Percentiles rank a stretch among this genome's conserved stretches.
phyloP scores from a whole-genome alignment of 495 filamentous ascomycete genomes.

The Hapsidospora chrysogenum region DNA sequence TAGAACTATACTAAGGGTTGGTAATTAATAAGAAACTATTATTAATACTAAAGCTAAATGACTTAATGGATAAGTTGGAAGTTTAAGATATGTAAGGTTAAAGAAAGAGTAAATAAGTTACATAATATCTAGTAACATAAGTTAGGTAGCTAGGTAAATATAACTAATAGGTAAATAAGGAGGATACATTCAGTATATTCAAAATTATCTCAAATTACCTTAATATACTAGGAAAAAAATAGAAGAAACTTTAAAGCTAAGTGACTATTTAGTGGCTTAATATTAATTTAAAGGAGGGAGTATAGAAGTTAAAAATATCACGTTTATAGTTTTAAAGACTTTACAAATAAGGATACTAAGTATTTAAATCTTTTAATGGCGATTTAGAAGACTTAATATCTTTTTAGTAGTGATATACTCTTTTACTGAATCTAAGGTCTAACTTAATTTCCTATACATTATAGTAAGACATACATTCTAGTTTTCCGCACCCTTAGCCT shows the following conservation, averaged over 20 bases:
- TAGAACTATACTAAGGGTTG: not conserved
- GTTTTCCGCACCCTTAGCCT: too few species aligned
- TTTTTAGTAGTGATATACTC: not conserved
- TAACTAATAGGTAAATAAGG: not conserved
- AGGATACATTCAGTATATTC: not conserved
- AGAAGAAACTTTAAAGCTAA: not conserved
- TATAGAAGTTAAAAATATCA: too few species aligned
- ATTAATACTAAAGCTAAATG: not conserved
- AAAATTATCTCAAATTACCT: not conserved
- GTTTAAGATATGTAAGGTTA: not conserved
- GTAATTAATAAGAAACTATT: not conserved
- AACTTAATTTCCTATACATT: not conserved
- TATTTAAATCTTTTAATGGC: not conserved
- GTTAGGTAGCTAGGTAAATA: not conserved
- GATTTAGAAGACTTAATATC: not conserved
- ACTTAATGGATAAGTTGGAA: not conserved
- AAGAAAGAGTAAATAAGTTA: not conserved
- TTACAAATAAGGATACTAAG: not conserved
- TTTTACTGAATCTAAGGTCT: not conserved
- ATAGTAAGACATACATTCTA: not conserved
- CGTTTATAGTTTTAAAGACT: not conserved
- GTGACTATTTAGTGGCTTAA: not conserved
- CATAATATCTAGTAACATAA: not conserved
- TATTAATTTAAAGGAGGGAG: not conserved
- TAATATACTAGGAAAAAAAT: not conserved